Conservation (phyloP, 2,329 filamentous ascomycete genomes). For the Trichoderma breve region DNA sequence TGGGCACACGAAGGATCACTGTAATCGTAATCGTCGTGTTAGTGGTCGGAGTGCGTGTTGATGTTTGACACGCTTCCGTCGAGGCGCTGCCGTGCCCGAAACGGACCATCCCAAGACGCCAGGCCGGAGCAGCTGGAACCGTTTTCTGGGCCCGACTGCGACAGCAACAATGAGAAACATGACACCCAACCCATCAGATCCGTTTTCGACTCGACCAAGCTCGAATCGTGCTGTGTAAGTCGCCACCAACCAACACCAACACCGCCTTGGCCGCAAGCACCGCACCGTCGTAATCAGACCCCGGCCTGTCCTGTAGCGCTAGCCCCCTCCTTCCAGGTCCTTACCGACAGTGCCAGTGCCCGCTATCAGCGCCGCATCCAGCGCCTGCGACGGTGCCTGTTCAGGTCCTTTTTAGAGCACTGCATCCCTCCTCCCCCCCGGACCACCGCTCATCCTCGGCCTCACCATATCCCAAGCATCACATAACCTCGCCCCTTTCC, state of each 20-base stretch:
- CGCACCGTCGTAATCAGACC: slow-evolving; percentile 10
- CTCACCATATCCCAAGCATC: slow-evolving; percentile 1
- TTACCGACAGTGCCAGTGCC: background rate
- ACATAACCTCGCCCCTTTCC: background rate
- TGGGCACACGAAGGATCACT: background rate
- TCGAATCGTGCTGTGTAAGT: background rate
- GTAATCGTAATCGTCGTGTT: background rate
- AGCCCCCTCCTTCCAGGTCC: background rate
- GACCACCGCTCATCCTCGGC: slow-evolving; percentile 17
- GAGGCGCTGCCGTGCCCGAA: background rate
- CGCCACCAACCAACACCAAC: background rate
- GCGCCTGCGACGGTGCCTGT: slow-evolving; percentile 6
- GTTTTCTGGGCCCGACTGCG: background rate
- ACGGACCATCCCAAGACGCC: background rate
- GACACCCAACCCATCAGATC: background rate
- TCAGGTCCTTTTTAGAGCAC: background rate
- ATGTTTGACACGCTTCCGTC: background rate
- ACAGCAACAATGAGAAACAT: background rate
- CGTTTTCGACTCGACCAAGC: background rate
- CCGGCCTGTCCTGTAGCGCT: slow-evolving; percentile 1
- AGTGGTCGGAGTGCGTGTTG: background rate
- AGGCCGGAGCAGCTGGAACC: background rate
- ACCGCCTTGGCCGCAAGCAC: slow-evolving; percentile 18
- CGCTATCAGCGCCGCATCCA: slow-evolving; percentile 7
- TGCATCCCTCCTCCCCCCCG: background rate